Evolutionary conservation across 371 early-diverging fungal genomes (phyloP).

Genomic region (Apophysomyces ossiformis): DNA sequence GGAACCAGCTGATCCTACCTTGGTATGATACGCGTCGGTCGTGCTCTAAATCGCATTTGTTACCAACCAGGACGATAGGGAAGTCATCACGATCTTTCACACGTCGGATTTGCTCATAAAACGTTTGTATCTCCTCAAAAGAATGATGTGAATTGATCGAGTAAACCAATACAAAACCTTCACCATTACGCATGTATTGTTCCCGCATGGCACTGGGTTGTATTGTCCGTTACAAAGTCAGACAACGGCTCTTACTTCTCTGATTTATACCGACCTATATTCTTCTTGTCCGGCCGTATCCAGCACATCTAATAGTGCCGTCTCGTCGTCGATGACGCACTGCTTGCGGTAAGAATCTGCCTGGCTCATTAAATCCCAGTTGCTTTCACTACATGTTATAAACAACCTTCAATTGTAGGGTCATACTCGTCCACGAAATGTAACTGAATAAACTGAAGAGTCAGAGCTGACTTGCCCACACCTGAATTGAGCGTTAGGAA

Average conservation of each 20-base stretch:
- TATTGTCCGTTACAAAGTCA: not conserved
- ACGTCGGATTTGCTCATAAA: conserved; percentile 65
- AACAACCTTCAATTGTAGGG: conserved; percentile 88
- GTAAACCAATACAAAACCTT: conserved; percentile 55
- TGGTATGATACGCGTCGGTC: conserved; percentile 81
- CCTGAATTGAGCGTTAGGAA: conserved; percentile 34
- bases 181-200: conserved; percentile 81
- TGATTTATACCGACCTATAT: conserved; percentile 55
- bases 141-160: conserved; percentile 65
- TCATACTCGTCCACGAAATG: conserved; percentile 94
- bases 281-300: conserved; percentile 91
- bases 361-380: not conserved
- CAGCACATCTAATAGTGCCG: conserved; percentile 74
- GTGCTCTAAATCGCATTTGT: conserved; percentile 85
- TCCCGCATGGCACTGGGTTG: conserved; percentile 71
- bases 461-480: conserved; percentile 87
- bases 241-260: not conserved
- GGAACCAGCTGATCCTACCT: conserved; percentile 33
- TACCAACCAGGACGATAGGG: conserved; percentile 84
- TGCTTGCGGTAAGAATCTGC: conserved; percentile 82
- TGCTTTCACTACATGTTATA: not conserved
- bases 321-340: conserved; percentile 70
- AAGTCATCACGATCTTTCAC: conserved; percentile 82
- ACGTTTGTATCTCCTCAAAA: conserved; percentile 70
- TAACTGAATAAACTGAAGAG: conserved; percentile 90